These are phyloP conservation scores for Planoprotostelium fungivorum DNA, from an alignment of 78 protist species.

Conservation along the genomic window DNA sequence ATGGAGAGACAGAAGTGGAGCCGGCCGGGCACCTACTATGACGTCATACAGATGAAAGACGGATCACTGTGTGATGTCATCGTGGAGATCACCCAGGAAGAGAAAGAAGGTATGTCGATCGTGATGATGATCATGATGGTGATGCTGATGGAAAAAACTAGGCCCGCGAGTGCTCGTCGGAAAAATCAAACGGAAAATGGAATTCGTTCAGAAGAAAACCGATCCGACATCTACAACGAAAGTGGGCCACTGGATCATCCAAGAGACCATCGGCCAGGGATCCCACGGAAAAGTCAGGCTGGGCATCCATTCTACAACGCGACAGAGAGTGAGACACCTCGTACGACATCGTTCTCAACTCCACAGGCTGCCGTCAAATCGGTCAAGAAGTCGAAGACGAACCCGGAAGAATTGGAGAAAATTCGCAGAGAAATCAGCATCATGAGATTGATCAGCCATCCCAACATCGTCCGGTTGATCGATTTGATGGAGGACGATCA, in stretches of 20 bases:
- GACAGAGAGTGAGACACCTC: neutral
- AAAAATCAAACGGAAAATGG: too few relatives aligned
- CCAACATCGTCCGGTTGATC: neutral
- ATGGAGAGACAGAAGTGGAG: neutral
- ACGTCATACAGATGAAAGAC: neutral
- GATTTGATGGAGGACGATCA: neutral
- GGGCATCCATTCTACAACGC: neutral
- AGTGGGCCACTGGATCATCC: neutral
- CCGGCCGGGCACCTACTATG: neutral
- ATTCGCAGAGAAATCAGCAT: neutral
- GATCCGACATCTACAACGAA: neutral
- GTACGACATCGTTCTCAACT: neutral
- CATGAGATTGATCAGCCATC: neutral
- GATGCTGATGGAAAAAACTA: neutral
- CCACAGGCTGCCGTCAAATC: neutral
- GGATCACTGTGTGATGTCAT: neutral
- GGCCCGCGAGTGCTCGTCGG: too few relatives aligned
- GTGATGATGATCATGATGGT: neutral
- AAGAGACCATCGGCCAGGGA: neutral
- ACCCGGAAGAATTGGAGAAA: neutral
- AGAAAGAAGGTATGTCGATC: neutral
- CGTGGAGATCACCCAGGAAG: neutral
- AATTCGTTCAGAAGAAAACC: neutral
- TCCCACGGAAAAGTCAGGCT: neutral
- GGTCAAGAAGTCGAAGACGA: neutral